Percentiles rank a stretch among this genome's conserved stretches.
Evolutionary conservation across 352 stramenopile genomes (phyloP).

Genomic region (Hyaloperonospora brassicae): DNA sequence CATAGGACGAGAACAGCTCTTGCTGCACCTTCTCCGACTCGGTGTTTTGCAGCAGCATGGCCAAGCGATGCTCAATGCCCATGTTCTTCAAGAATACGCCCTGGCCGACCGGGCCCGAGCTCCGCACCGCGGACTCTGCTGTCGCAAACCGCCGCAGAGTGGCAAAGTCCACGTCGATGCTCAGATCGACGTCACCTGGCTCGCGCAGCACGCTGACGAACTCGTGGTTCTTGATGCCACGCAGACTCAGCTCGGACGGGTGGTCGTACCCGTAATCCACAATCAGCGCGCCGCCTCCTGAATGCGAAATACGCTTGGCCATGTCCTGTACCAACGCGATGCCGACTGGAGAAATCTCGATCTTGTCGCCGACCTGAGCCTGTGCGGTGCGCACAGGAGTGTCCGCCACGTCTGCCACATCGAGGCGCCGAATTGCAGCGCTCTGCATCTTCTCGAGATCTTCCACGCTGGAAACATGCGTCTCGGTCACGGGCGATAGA

Average conservation of each 20-base stretch:
- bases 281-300: conserved; percentile 84
- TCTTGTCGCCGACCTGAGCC: conserved; percentile 74
- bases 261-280: conserved; percentile 94
- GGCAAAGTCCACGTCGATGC: conserved; percentile 85
- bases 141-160: conserved; percentile 66
- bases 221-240: conserved; percentile 90
- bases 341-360: conserved; percentile 91
- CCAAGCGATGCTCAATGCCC: conserved; percentile 90
- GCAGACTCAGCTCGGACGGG: conserved; percentile 83
- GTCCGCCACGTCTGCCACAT: conserved; percentile 34
- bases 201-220: conserved; percentile 90
- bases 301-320: conserved; percentile 74
- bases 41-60: conserved; percentile 84
- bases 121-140: conserved; percentile 45
- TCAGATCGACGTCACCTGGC: conserved; percentile 90
- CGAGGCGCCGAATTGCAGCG: conserved; percentile 32
- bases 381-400: conserved; percentile 42
- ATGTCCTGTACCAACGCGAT: conserved; percentile 90
- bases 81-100: conserved; percentile 91
- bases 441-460: conserved; percentile 24
- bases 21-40: conserved; percentile 72
- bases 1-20: conserved; percentile 86
- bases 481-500: conserved; percentile 21
- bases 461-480: conserved; percentile 21
- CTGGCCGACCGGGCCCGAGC: conserved; percentile 86